Percentiles rank a stretch among this genome's conserved stretches.
These are phyloP conservation scores for Wakefieldia striispora DNA, from an alignment of 768 basidiomycete genomes.

Conservation along the genomic window DNA sequence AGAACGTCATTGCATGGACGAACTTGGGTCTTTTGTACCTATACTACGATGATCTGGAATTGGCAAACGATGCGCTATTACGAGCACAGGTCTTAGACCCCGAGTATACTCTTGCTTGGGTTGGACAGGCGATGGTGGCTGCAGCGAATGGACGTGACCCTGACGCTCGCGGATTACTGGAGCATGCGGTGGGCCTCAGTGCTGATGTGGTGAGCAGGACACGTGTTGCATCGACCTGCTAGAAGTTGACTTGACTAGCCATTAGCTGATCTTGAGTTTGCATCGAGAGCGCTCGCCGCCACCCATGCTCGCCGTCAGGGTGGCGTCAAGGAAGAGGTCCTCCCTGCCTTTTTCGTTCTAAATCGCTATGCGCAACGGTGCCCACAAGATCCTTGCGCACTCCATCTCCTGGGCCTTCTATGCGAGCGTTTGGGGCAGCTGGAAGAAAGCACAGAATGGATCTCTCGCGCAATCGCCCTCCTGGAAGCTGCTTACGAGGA, in stretches of 20 bases:
- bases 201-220: conserved; percentile 50
- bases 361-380: conserved; percentile 68
- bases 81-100: conserved; percentile 91
- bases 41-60: conserved; percentile 69
- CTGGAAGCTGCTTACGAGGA: conserved; percentile 90
- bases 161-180: conserved; percentile 68
- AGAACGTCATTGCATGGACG: conserved; percentile 81
- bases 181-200: conserved; percentile 66
- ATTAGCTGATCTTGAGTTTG: conserved; percentile 77
- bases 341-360: conserved; percentile 79
- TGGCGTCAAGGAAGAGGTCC: conserved; percentile 46
- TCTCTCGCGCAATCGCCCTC: conserved; percentile 62
- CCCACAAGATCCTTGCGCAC: conserved; percentile 67
- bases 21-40: conserved; percentile 88
- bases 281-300: conserved; percentile 53
- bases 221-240: background rate
- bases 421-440: conserved; percentile 80
- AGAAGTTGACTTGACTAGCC: conserved; percentile 47
- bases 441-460: conserved; percentile 54
- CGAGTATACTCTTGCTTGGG: conserved; percentile 85
- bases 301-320: conserved; percentile 12
- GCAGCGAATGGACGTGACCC: conserved; percentile 51
- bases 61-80: conserved; percentile 84
- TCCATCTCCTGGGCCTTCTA: conserved; percentile 82
- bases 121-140: conserved; percentile 82